A percentile compares a stretch with the other conserved stretches of the same genome.
These are phyloP conservation scores for Talaromyces trachyspermus DNA, from an alignment of 495 filamentous ascomycete species.

Conservation along the genomic window DNA sequence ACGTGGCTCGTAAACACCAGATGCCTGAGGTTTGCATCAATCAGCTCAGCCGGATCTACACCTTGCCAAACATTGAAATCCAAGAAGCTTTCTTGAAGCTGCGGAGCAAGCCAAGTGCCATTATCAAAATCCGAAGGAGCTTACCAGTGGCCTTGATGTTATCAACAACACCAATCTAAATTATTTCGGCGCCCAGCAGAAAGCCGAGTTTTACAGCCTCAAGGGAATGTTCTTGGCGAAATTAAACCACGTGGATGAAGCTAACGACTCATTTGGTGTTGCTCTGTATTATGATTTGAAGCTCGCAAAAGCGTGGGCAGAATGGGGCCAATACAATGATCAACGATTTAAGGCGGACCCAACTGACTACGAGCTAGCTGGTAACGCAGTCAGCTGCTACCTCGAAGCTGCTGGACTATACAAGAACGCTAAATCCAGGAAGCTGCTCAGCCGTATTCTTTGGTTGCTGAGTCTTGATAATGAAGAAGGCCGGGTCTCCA, in stretches of 20 bases:
- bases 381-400: slow-evolving; percentile 91
- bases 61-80: slow-evolving; percentile 97
- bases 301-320: slow-evolving; percentile 95
- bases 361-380: slow-evolving; percentile 67
- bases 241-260: slow-evolving; percentile 77
- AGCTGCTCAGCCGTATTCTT: slow-evolving; percentile 86
- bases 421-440: slow-evolving; percentile 94
- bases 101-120: slow-evolving; percentile 97
- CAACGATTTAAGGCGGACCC: slow-evolving; percentile 87
- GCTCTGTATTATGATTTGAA: slow-evolving; percentile 93
- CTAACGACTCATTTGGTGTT: slow-evolving; percentile 87
- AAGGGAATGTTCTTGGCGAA: slow-evolving; percentile 99
- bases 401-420: slow-evolving; percentile 91
- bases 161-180: slow-evolving; percentile 99
- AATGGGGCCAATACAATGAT: slow-evolving; percentile 98
- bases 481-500: slow-evolving; percentile 66
- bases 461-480: slow-evolving; percentile 96
- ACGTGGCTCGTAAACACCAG: slow-evolving; percentile 94
- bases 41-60: slow-evolving; percentile 96
- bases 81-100: slow-evolving; percentile 98
- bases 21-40: slow-evolving; percentile 95
- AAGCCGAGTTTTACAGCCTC: slow-evolving; percentile 97
- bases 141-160: slow-evolving; percentile 88
- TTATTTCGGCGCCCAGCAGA: slow-evolving; percentile 92
- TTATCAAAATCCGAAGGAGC: slow-evolving; percentile 88